Evolutionary conservation across 257 asterid species (phyloP), one percentile per base, ranked within the genome.

Genomic region (Haberlea rhodopensis): DNA sequence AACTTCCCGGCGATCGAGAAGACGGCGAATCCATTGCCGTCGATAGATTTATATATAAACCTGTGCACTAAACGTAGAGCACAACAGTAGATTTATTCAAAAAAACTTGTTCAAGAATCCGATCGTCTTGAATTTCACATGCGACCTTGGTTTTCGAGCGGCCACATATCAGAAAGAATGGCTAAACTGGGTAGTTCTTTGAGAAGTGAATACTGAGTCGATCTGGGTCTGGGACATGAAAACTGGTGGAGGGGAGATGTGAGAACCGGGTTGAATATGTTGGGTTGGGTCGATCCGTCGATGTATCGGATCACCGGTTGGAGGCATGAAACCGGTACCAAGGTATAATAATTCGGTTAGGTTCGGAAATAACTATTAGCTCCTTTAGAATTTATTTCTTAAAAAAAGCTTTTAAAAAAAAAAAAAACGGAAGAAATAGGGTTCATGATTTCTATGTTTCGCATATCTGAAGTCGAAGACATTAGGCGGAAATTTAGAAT

Each of bases 1-100:
- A 85, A 89, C 95, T 84, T 81, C 94, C 95, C 87, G 74, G 81
- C 54, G 84, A 84, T 25, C 60, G 94, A 87, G 91, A 87, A 83
- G 95, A 84, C 75, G 79, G 79, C 53, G 90, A 84, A 72, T 87
- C 95, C 96, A 89, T 89, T 43, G 59, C 65, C 63, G 20, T 34
- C 31, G 67, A 75, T 55, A 79, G 83, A 81, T 81, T 79, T 70
- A 13, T 25, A 40, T 37, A 40, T 53, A 58, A 28, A 23, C 1
- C 6, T 40, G 27, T 20, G n/a, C 19, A 40, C 18, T 13, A 13
- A 6, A 5, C n/a, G 18, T 11, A 11, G 3, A 13, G 18, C 48
- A 13, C n/a, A 40, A 40, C 10, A 40, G 18, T 40, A 0, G 43
- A 57, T 29, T 45, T 27, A 26, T 60, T 49, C 57, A 53, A 18